A percentile compares a stretch with the other conserved stretches of the same genome.
Evolutionary conservation across 305 asterid species (phyloP).

Genomic region (Fraxinus angustifolia): DNA sequence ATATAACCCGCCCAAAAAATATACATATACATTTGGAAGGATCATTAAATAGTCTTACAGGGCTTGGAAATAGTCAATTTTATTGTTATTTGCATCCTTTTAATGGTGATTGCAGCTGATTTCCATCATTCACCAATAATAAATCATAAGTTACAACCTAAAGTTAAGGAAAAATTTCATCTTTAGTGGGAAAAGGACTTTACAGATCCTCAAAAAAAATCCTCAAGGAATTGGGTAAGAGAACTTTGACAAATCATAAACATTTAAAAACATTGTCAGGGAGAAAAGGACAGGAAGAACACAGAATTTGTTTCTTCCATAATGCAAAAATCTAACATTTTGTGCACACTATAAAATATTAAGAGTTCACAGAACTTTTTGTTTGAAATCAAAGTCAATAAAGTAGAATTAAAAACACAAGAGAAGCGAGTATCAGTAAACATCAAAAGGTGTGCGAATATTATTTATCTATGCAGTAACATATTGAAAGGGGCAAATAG

Average conservation of each 20-base stretch:
- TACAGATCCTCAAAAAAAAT: not conserved
- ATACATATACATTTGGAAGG: not conserved
- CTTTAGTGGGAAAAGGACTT: not conserved
- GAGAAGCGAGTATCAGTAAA: not conserved
- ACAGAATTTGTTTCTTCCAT: not conserved
- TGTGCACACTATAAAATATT: not conserved
- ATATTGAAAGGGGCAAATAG: not conserved
- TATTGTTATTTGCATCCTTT: not conserved
- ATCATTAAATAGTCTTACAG: not conserved
- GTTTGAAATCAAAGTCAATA: not conserved
- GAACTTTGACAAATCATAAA: not conserved
- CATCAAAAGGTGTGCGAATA: not conserved
- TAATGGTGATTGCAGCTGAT: not conserved
- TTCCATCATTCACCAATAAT: not conserved
- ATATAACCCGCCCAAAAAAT: not conserved
- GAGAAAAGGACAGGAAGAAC: not conserved
- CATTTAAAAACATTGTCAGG: not conserved
- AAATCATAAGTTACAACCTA: not conserved
- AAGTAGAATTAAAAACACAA: not conserved
- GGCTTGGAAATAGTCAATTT: not conserved
- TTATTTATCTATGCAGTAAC: not conserved
- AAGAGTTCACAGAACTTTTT: not conserved
- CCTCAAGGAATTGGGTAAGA: not conserved
- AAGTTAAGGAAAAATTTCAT: not conserved
- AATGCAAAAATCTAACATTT: not conserved